Base-by-base conservation (phyloP, 2,329 filamentous ascomycete species). In the Cladosporium cucumerinum region DNA sequence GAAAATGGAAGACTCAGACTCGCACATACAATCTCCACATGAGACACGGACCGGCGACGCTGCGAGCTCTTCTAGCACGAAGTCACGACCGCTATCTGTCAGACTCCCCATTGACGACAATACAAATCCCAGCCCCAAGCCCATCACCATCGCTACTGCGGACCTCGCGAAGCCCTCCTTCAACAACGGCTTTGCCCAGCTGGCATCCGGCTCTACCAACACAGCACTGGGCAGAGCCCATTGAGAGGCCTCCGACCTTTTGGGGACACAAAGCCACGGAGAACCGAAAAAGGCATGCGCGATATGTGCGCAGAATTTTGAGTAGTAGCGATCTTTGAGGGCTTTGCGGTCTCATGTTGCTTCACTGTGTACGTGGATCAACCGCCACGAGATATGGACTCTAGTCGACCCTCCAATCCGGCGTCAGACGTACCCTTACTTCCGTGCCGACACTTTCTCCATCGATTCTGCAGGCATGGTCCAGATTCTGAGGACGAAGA, bases 351-450 rank as follows among this genome's bases (percentile, higher is more conserved):
- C 3, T 32, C 30, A 32, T 32, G 30, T 8, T 3, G 30, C 8
- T 12, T 32, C 8, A 32, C 30, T 32, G 30, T 32, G 30, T 11
- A 28, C 26, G 30, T 99, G 95, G 95, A 92, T 91, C 71, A 99
- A 99, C 82, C 95, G 99, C 87, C 89, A 96, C 82, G 94, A 98
- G 80, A 97, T 99, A 84, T 97, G 98, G 83, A 86, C 84, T 79
- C 98, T 98, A 76, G 93, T 97, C 75, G 32, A 36, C 3, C 4
- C 32, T 16, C 84, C 86, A 71, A 83, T 98, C 32, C 81, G 87
- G 36, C 86, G 92, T 72, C 88, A 89, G 71, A 87, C 87, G 69
- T 99, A 99, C 82, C 94, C 94, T 57, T 99, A 99, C 85, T 99
- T 97, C 82, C 89, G 88, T 77, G 87, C 92, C 77, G 77, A 90